Conservation (phyloP, 2,329 filamentous ascomycete species). For the Fusarium veterinarium region DNA sequence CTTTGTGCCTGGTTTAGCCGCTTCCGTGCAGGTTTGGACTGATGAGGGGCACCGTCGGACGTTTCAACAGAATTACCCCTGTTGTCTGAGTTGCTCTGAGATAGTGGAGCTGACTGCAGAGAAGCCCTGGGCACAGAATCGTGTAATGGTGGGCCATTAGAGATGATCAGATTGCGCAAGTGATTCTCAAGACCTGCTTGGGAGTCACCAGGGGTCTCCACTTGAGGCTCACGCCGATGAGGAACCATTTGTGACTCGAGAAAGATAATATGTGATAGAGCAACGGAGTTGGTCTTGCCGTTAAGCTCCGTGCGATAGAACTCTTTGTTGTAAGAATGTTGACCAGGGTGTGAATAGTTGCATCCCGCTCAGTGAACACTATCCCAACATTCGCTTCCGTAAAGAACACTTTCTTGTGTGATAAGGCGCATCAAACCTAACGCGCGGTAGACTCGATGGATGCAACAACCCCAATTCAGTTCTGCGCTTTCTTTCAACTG, state of each 20-base stretch:
- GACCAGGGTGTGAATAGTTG: conserved; percentile 4
- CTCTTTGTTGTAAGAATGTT: conserved; percentile 11
- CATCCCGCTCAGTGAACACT: conserved; percentile 13
- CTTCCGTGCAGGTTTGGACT: conserved; percentile 55
- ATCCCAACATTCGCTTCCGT: background rate
- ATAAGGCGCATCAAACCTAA: background rate
- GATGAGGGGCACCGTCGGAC: conserved; percentile 16
- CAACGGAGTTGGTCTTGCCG: background rate
- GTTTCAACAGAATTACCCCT: background rate
- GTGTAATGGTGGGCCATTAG: conserved; percentile 54
- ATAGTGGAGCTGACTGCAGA: background rate
- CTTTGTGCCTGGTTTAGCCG: conserved; percentile 73
- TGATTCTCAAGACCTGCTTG: conserved; percentile 62
- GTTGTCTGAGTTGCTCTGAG: background rate
- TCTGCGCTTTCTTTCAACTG: conserved; percentile 15
- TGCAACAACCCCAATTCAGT: conserved; percentile 3
- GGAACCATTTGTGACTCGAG: conserved; percentile 10
- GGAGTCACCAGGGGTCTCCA: conserved; percentile 1
- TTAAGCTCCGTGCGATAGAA: background rate
- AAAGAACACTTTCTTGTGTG: background rate
- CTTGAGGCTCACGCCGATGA: conserved; percentile 8
- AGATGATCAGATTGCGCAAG: conserved; percentile 69
- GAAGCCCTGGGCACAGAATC: conserved; percentile 14
- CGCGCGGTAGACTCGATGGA: background rate
- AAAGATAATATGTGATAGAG: background rate